Base-by-base conservation (phyloP, 202 grass and related monocot species). In the Elaeis oleifera region DNA sequence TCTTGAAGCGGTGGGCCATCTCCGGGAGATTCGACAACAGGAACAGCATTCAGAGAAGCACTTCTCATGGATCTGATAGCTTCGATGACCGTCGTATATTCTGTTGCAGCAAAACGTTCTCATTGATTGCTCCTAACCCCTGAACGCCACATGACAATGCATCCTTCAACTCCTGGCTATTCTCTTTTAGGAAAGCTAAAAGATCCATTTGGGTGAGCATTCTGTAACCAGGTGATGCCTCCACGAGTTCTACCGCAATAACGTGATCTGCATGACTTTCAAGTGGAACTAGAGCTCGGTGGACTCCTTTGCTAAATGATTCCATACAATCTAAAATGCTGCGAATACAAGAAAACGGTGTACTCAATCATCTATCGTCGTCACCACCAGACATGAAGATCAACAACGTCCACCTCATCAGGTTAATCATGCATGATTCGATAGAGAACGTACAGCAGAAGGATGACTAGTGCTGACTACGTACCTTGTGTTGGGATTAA, bases 151-250 rank as follows among this genome's bases (percentile, higher is more conserved):
- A 69, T 29, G 81, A 84, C 50, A 88, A 56, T 52, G 88, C 76
- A 49, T 58, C 87, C 54, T 54, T 73, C 18, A 90, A 72, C 49
- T 83, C 83, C 0, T 69, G 72, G 69, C 49, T 67, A n/a, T 74
- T 76, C 18, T 64, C 36, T 4, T 48, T 32, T 28, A 96, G 75
- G 81, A 90, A 90, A 22, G 83, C 60, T 39, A 74, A 19, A 39
- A 96, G 78, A 78, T 96, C 90, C 90, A 96, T 90, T 75, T 96
- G 90, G 1, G 87, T 85, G 4, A 96, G 9, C 90, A 96, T 90
- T 83, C 54, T 70, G 81, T 96, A 96, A 32, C 71, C 84, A 14
- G 90, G 76, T 1, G 86, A 68, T 1, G 81, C 69, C 73, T 90
- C 90, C 9, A 78, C 79, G 11, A 96, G 78, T 71, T 96, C 87